Conservation (phyloP, 495 filamentous ascomycete genomes). For the Penicillium salamii region DNA sequence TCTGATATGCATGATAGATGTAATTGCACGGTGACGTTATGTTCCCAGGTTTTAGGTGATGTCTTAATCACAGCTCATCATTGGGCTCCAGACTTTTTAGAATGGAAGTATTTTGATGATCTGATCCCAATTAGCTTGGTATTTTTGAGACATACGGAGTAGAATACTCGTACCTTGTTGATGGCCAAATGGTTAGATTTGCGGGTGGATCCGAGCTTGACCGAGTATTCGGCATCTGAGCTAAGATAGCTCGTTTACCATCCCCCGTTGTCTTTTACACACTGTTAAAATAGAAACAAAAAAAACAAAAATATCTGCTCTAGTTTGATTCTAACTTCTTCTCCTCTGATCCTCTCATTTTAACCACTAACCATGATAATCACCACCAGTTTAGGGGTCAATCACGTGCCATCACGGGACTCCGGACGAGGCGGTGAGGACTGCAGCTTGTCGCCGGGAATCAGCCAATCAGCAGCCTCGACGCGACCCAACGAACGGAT, state of each 20-base stretch:
- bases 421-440: constrained; percentile 22
- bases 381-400: background rate
- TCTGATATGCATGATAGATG: constrained; percentile 14
- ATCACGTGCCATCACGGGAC: constrained; percentile 14
- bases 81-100: background rate
- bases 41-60: constrained; percentile 1
- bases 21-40: background rate
- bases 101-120: background rate
- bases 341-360: too few species aligned
- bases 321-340: too few species aligned
- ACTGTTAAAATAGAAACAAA: too few species aligned
- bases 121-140: background rate
- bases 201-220: constrained; percentile 6
- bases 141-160: too few species aligned
- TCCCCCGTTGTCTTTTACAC: too few species aligned
- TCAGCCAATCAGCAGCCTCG: constrained; percentile 31
- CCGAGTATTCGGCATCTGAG: background rate
- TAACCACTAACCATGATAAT: background rate
- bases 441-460: constrained; percentile 9
- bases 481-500: constrained; percentile 44
- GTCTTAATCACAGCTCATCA: background rate
- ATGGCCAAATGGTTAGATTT: constrained; percentile 3
- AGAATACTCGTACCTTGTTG: too few species aligned
- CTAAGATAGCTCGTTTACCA: constrained; percentile 7
- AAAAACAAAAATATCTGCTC: too few species aligned